Conservation (phyloP, 305 asterid species). For the Solanum hybrid region DNA sequence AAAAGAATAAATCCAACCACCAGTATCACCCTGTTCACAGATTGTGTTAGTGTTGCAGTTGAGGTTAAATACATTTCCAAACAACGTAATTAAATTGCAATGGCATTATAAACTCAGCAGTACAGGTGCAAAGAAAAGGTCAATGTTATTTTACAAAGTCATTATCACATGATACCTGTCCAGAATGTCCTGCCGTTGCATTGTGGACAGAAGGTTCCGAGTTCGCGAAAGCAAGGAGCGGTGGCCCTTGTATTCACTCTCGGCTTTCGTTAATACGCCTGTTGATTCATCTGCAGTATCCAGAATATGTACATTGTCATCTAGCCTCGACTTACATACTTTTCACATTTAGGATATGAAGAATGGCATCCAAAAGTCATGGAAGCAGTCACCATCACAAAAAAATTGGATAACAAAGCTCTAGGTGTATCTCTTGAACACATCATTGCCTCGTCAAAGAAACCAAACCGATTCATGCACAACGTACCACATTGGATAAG, state of each 20-base stretch:
- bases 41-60: not conserved
- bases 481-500: not conserved
- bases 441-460: not conserved
- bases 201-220: conserved; percentile 82
- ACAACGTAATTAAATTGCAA: not conserved
- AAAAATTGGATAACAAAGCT: not conserved
- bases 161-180: conserved; percentile 41
- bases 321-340: not conserved
- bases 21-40: conserved; percentile 56
- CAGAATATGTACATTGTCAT: conserved; percentile 3
- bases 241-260: conserved; percentile 89
- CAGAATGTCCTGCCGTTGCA: conserved; percentile 83
- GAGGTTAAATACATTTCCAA: not conserved
- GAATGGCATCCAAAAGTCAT: not conserved
- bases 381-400: not conserved
- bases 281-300: conserved; percentile 80
- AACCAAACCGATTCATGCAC: not conserved
- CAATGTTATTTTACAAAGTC: not conserved
- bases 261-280: conserved; percentile 67
- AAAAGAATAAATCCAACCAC: conserved; percentile 55
- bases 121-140: not conserved
- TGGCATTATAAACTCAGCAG: not conserved
- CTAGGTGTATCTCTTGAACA: not conserved
- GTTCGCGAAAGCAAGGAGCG: conserved; percentile 71
- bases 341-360: not conserved